Percentiles rank a stretch among this genome's conserved stretches.
Conservation (phyloP, 495 filamentous ascomycete species). For the Glarea lozoyensis region DNA sequence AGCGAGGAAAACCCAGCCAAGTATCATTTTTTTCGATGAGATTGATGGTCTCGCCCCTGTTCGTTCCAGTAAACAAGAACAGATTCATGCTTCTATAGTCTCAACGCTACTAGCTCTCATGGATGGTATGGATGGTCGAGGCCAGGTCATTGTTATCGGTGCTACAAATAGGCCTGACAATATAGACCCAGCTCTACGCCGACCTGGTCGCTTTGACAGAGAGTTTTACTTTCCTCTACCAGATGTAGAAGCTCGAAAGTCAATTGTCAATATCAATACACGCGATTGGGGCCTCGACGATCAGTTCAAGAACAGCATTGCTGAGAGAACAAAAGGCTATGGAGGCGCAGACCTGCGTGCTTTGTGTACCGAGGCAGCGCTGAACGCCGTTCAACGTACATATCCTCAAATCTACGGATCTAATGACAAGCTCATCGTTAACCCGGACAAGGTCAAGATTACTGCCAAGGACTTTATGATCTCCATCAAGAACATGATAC, state of each 20-base stretch:
- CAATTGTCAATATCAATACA: constrained; percentile 93
- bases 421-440: constrained; percentile 79
- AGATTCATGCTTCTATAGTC: constrained; percentile 97
- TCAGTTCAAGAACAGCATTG: constrained; percentile 73
- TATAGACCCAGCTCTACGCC: constrained; percentile 87
- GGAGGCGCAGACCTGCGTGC: constrained; percentile 92
- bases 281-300: constrained; percentile 79
- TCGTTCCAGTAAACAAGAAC: constrained; percentile 93
- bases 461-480: constrained; percentile 93
- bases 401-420: constrained; percentile 96
- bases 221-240: constrained; percentile 98
- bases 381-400: constrained; percentile 93
- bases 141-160: constrained; percentile 96
- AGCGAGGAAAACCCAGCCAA: constrained; percentile 87
- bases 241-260: constrained; percentile 62
- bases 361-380: constrained; percentile 91
- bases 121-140: constrained; percentile 98
- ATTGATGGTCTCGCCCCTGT: constrained; percentile 96
- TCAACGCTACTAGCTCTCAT: constrained; percentile 91
- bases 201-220: constrained; percentile 90
- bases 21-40: constrained; percentile 99
- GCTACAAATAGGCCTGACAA: constrained; percentile 97
- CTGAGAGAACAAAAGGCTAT: constrained; percentile 87
- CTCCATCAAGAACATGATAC: constrained; percentile 89
- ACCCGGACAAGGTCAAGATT: constrained; percentile 73